phyloP scores from a whole-genome alignment of 768 basidiomycete genomes.

The Suillus clintonianus region DNA sequence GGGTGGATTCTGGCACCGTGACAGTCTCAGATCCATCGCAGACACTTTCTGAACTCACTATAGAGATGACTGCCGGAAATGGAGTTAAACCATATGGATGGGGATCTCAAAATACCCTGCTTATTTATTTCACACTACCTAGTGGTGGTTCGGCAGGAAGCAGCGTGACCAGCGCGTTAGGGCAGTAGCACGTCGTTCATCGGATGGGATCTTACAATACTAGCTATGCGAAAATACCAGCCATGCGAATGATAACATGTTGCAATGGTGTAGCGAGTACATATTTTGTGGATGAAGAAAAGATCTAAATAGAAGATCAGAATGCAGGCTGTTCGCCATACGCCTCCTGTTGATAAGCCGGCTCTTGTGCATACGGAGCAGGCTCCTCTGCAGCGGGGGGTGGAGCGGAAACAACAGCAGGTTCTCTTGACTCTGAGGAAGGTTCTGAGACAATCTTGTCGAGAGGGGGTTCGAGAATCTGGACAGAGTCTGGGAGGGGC shows the following conservation, averaged over 20 bases:
- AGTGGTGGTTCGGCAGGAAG: conserved; percentile 50
- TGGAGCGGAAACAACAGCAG: conserved; percentile 49
- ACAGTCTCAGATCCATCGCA: conserved; percentile 72
- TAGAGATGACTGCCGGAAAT: conserved; percentile 36
- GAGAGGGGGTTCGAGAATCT: conserved; percentile 84
- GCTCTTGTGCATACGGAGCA: conserved; percentile 30
- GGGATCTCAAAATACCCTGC: conserved; percentile 19
- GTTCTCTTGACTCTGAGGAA: conserved; percentile 86
- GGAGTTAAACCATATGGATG: conserved; percentile 18
- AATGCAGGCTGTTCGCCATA: conserved; percentile 56
- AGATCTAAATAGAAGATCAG: conserved; percentile 38
- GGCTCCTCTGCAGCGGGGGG: conserved; percentile 56
- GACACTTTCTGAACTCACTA: conserved; percentile 35
- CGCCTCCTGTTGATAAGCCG: conserved; percentile 44
- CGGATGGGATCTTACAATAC: background rate
- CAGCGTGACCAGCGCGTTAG: conserved; percentile 38
- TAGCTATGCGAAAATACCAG: background rate
- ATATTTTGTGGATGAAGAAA: conserved; percentile 3
- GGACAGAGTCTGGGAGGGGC: conserved; percentile 93
- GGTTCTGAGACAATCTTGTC: conserved; percentile 91
- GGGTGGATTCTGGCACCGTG: conserved; percentile 42
- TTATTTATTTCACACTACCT: conserved; percentile 44
- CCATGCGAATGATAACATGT: background rate
- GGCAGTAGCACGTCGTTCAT: background rate
- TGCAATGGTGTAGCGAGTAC: background rate